phyloP scores from a whole-genome alignment of 2,329 filamentous ascomycete genomes.

The Tolypocladium tundrense region DNA sequence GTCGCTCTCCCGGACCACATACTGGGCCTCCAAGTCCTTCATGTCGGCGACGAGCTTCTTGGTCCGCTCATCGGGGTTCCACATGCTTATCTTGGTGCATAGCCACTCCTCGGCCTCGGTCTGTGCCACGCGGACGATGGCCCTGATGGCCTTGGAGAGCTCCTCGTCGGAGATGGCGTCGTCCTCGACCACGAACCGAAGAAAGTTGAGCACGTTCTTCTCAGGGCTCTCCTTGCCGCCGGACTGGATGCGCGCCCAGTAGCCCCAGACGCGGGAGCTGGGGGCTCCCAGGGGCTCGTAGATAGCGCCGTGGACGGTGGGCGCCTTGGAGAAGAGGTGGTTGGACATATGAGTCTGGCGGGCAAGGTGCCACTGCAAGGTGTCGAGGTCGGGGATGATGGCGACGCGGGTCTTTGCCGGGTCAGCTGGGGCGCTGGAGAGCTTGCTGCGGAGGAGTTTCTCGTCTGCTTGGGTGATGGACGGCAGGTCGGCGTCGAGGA shows the following conservation, averaged over 20 bases:
- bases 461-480: slow-evolving; percentile 57
- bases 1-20: slow-evolving; percentile 48
- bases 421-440: slow-evolving; percentile 22
- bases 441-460: slow-evolving; percentile 41
- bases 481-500: slow-evolving; percentile 52
- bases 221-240: slow-evolving; percentile 39
- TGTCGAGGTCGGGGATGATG: slow-evolving; percentile 20
- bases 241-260: slow-evolving; percentile 62
- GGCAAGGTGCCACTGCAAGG: slow-evolving; percentile 50
- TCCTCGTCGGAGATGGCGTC: slow-evolving; percentile 25
- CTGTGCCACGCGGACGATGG: slow-evolving; percentile 57
- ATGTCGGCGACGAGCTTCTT: slow-evolving; percentile 31
- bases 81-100: slow-evolving; percentile 62
- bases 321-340: slow-evolving; percentile 45
- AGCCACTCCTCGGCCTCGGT: slow-evolving; percentile 62
- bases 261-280: slow-evolving; percentile 57
- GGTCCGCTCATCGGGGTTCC: slow-evolving; percentile 62
- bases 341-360: slow-evolving; percentile 70
- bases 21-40: slow-evolving; percentile 36
- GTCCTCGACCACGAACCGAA: slow-evolving; percentile 59
- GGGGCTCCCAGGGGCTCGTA: slow-evolving; percentile 35
- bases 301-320: slow-evolving; percentile 60
- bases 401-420: slow-evolving; percentile 20
- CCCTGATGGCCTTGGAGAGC: slow-evolving; percentile 43
- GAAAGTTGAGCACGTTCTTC: slow-evolving; percentile 58